Conservation (phyloP, 345 rosid species). For the Gossypium australe region DNA sequence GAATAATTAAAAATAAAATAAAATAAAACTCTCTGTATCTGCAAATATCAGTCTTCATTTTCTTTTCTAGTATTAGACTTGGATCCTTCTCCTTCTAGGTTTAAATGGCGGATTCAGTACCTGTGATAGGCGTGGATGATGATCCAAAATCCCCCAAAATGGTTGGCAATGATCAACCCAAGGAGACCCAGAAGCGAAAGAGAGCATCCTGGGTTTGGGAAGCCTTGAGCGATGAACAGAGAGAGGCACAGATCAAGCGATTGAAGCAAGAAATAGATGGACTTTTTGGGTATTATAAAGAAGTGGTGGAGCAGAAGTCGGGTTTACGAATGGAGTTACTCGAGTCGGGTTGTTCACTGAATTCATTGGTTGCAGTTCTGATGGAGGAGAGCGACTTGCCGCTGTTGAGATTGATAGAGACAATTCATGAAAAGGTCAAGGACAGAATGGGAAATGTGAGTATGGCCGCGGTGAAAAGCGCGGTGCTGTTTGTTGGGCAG, state of each 20-base stretch:
- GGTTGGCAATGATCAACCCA: conserved; percentile 20
- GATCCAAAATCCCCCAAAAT: conserved; percentile 5
- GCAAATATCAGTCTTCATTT: not conserved
- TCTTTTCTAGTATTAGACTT: not conserved
- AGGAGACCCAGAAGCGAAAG: conserved; percentile 54
- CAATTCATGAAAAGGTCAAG: conserved; percentile 34
- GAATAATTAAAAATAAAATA: not conserved
- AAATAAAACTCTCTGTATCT: not conserved
- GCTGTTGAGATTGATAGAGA: conserved; percentile 55
- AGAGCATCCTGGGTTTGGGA: conserved; percentile 27
- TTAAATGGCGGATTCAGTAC: conserved; percentile 21
- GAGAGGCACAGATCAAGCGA: conserved; percentile 34
- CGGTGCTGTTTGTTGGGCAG: conserved; percentile 67
- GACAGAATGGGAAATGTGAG: conserved; percentile 29
- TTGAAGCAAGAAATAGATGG: conserved; percentile 41
- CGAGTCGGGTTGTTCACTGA: conserved; percentile 32
- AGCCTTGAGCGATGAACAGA: conserved; percentile 30
- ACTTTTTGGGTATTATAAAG: conserved; percentile 48
- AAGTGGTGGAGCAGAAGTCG: conserved; percentile 29
- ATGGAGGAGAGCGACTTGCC: conserved; percentile 73
- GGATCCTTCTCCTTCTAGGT: too few relatives aligned
- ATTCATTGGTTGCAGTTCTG: conserved; percentile 48
- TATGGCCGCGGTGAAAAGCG: conserved; percentile 49
- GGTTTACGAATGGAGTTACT: conserved; percentile 26
- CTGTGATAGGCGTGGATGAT: conserved; percentile 16